phyloP scores from a whole-genome alignment of 305 asterid species.

The Fraxinus dipetala region DNA sequence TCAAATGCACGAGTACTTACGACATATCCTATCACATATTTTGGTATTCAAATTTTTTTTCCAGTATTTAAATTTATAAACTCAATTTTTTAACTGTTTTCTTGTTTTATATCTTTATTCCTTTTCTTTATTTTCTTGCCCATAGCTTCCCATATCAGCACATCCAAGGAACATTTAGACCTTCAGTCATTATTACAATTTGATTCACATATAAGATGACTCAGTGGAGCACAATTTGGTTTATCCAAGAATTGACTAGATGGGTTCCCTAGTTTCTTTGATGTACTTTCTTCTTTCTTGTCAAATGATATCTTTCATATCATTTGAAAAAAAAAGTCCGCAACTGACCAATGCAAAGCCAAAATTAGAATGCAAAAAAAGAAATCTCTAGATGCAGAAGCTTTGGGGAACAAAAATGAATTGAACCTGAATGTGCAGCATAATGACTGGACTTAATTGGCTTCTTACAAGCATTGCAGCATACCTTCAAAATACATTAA shows the following conservation, averaged over 20 bases:
- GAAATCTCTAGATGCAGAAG: conserved; percentile 15
- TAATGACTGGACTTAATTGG: conserved; percentile 84
- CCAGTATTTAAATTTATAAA: neutral
- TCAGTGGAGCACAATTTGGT: conserved; percentile 6
- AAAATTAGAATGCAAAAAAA: conserved; percentile 9
- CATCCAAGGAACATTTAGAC: conserved; percentile 13
- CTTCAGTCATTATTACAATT: conserved; percentile 7
- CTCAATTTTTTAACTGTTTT: neutral
- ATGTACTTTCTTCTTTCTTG: neutral
- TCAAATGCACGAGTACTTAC: neutral
- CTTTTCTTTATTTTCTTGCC: neutral
- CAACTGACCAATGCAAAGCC: conserved; percentile 5
- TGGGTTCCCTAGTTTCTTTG: neutral
- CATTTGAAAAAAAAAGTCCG: neutral
- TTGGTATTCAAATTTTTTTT: neutral
- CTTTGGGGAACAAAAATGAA: conserved; percentile 20
- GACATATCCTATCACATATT: neutral
- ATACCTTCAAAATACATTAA: conserved; percentile 55
- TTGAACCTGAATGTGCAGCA: conserved; percentile 70
- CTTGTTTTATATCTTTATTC: neutral
- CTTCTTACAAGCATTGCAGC: conserved; percentile 88
- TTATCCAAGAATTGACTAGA: neutral
- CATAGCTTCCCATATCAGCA: conserved; percentile 1
- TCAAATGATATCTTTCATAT: neutral
- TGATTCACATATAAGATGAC: conserved; percentile 16